Evolutionary conservation across 2,329 filamentous ascomycete species (phyloP).

Genomic region (Lecanicillium sp.): DNA sequence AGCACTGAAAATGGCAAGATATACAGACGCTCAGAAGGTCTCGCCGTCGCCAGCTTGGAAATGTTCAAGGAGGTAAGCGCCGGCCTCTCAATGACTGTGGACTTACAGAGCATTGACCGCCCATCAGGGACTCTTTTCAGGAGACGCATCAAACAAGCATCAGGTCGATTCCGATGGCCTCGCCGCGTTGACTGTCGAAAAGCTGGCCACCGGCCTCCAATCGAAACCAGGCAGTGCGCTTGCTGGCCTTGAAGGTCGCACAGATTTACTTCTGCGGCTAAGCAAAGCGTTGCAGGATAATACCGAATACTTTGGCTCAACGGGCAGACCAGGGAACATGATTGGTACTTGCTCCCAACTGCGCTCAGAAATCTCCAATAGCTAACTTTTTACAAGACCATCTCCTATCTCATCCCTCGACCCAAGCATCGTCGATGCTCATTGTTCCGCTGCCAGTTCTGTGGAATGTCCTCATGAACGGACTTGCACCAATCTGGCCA

Average conservation of each 20-base stretch:
- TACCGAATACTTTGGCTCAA: slow-evolving; percentile 72
- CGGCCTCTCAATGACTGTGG: not conserved
- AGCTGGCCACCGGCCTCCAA: slow-evolving; percentile 75
- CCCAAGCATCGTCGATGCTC: slow-evolving; percentile 78
- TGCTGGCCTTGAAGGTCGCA: slow-evolving; percentile 76
- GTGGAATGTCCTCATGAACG: slow-evolving; percentile 86
- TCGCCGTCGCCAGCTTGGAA: slow-evolving; percentile 68
- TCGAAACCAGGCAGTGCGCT: slow-evolving; percentile 73
- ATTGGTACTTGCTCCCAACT: slow-evolving; percentile 51
- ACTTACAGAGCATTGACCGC: slow-evolving; percentile 10
- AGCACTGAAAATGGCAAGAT: slow-evolving; percentile 77
- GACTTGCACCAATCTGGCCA: slow-evolving; percentile 83
- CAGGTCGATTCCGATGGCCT: slow-evolving; percentile 85
- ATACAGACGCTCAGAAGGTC: slow-evolving; percentile 79
- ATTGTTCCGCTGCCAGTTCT: slow-evolving; percentile 81
- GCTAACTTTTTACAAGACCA: slow-evolving; percentile 54
- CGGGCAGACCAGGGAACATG: slow-evolving; percentile 87
- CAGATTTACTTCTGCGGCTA: slow-evolving; percentile 68
- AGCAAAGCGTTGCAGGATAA: slow-evolving; percentile 67
- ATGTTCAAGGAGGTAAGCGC: slow-evolving; percentile 74
- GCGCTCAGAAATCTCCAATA: slow-evolving; percentile 11
- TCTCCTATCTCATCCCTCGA: slow-evolving; percentile 83
- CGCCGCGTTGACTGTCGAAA: slow-evolving; percentile 62
- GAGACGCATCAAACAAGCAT: slow-evolving; percentile 69
- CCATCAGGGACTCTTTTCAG: slow-evolving; percentile 69